Base-by-base conservation (phyloP, 2,329 filamentous ascomycete genomes). In the Sclerotinia nivalis region DNA sequence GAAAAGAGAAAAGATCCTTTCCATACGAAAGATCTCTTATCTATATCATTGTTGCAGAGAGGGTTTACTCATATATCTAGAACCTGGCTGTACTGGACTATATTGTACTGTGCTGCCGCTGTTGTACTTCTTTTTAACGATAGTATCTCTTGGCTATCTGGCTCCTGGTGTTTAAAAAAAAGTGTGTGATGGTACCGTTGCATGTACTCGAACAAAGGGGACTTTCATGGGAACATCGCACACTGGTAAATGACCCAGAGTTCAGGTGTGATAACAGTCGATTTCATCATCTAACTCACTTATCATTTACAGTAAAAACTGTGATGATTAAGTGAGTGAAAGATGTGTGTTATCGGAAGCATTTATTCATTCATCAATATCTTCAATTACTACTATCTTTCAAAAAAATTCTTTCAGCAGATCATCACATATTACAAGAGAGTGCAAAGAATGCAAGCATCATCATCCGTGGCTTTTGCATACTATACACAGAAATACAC, bases 111-210 rank as follows among this genome's bases (percentile, higher is more conserved):
- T 34, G 45, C 60, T 37, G 58, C 58, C 13, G 60, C 45, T 25
- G 60, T 25, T 64, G 60, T 64, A 64, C 60, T 50, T 64, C 45
- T 64, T 31, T 34, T 52, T 52, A 52, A 50, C 61, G 47, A 64
- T 52, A 64, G 61, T 64, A 52, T 64, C n/a, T 52, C 60, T 64
- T 64, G 60, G 60, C 47, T 10, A n/a, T 52, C 47, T 25, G 47
- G 60, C 60, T 52, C 50, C 60, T 64, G 60, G 60, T 12, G 60
- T 62, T 34, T 62, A 61, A 34, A 50, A 25, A 34, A 62, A 37
- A 37, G 60, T 40, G 60, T 52, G 60, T 64, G 60, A 52, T 64
- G 50, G 60, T 52, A 8, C 47, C 12, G 60, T 47, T 20, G 60
- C 40, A 20, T 52, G 60, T 40, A 64, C 60, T 52, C n/a, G 15